Conservation (phyloP, 2,329 filamentous ascomycete genomes). For the Emmonsia crescens region DNA sequence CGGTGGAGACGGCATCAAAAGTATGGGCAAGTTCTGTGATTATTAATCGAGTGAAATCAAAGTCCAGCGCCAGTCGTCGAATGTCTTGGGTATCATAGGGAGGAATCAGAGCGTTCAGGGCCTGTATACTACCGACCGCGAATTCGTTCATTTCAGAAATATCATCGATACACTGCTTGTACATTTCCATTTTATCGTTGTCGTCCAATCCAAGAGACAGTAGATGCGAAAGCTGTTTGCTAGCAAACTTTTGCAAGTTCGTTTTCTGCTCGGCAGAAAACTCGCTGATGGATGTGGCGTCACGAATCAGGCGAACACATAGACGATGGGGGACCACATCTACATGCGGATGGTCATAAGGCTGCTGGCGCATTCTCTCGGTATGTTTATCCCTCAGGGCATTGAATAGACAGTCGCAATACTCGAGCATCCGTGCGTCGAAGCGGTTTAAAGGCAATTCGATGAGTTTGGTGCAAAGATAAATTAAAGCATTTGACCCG, state of each 20-base stretch:
- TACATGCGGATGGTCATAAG: slow-evolving; percentile 18
- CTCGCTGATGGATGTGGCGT: slow-evolving; percentile 50
- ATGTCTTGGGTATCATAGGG: slow-evolving; percentile 42
- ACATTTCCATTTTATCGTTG: slow-evolving; percentile 52
- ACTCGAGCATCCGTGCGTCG: slow-evolving; percentile 49
- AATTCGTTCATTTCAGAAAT: slow-evolving; percentile 53
- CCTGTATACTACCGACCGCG: slow-evolving; percentile 63
- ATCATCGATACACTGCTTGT: slow-evolving; percentile 56
- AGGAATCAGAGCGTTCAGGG: slow-evolving; percentile 40
- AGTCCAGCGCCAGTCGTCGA: slow-evolving; percentile 47
- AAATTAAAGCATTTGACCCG: slow-evolving; percentile 41
- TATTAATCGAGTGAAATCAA: slow-evolving; percentile 51
- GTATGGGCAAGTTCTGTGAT: slow-evolving; percentile 55
- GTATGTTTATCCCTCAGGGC: slow-evolving; percentile 37
- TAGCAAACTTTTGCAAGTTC: slow-evolving; percentile 54
- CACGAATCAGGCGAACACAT: slow-evolving; percentile 58
- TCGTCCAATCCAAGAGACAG: slow-evolving; percentile 45
- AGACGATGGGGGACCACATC: slow-evolving; percentile 41
- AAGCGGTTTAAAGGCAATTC: slow-evolving; percentile 53
- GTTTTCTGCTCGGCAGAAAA: slow-evolving; percentile 47
- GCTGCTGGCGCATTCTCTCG: slow-evolving; percentile 19
- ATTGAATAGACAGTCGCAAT: slow-evolving; percentile 49
- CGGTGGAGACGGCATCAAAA: slow-evolving; percentile 32
- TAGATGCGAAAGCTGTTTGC: slow-evolving; percentile 51
- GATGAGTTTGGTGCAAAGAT: slow-evolving; percentile 61